Conservation (phyloP, 1,284 basidiomycete species). For the Marasmius fiardii region DNA sequence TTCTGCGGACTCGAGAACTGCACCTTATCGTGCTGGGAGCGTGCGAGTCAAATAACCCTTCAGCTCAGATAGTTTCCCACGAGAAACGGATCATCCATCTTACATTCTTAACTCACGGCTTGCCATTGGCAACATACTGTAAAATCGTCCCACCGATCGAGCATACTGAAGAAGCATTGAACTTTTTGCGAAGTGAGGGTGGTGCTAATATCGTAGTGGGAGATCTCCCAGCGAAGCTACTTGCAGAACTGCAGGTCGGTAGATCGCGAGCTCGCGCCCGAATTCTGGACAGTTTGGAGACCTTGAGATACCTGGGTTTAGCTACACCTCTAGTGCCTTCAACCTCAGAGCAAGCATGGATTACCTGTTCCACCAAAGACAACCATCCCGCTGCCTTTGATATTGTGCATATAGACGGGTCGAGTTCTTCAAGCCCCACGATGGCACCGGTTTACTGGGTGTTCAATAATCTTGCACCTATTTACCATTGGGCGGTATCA, state of each 20-base stretch:
- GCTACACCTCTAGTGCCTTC: constrained; percentile 52
- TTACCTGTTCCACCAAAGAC: constrained; percentile 39
- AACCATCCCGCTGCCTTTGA: constrained; percentile 47
- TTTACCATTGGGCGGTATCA: constrained; percentile 56
- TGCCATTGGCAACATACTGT: constrained; percentile 59
- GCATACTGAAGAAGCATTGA: constrained; percentile 49
- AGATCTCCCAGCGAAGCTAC: constrained; percentile 46
- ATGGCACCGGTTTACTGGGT: constrained; percentile 59
- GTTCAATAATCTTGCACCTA: constrained; percentile 47
- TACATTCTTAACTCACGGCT: constrained; percentile 53
- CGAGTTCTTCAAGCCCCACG: constrained; percentile 39
- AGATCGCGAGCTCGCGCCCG: constrained; percentile 53
- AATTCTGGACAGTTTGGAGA: constrained; percentile 57
- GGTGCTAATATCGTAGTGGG: constrained; percentile 47
- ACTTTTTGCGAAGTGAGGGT: constrained; percentile 41
- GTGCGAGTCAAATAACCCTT: constrained; percentile 37
- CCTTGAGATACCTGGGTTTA: constrained; percentile 50
- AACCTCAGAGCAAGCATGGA: constrained; percentile 33
- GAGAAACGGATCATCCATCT: constrained; percentile 53
- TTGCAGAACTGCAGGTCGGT: constrained; percentile 49
- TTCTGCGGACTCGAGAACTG: constrained; percentile 56
- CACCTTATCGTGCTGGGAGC: constrained; percentile 54
- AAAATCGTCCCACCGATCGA: constrained; percentile 53
- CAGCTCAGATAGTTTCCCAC: constrained; percentile 45
- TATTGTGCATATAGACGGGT: constrained; percentile 35